Conservation (phyloP, 768 basidiomycete genomes). For the Rhodosporidiobolus sp. region DNA sequence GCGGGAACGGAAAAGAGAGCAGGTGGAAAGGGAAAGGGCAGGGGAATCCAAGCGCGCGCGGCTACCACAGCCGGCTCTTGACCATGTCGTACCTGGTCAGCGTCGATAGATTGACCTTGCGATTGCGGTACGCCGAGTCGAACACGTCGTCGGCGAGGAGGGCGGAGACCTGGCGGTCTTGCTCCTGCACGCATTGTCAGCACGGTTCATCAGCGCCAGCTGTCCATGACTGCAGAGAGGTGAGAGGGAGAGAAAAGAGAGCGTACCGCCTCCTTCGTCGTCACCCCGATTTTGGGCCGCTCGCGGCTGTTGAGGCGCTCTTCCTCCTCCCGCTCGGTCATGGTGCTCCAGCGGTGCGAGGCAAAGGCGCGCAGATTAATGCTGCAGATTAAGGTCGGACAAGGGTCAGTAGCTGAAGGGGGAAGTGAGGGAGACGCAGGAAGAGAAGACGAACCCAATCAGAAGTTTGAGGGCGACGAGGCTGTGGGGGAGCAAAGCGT, state of each 20-base stretch:
- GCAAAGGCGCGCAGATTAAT: conserved; percentile 51
- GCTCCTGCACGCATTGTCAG: neutral
- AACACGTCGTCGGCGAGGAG: conserved; percentile 6
- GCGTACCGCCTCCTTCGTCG: conserved; percentile 40
- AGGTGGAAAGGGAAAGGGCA: too few species aligned
- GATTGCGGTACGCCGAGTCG: conserved; percentile 1
- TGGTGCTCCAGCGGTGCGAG: conserved; percentile 46
- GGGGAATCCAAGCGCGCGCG: too few species aligned
- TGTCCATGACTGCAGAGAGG: neutral
- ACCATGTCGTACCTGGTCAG: conserved; percentile 41
- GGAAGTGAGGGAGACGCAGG: neutral
- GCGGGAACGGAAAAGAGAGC: too few species aligned
- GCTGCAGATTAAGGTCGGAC: conserved; percentile 4
- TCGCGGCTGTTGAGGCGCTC: conserved; percentile 50
- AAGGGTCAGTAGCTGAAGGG: neutral
- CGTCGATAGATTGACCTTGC: conserved; percentile 15
- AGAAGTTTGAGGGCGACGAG: conserved; percentile 70
- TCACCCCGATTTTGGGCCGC: conserved; percentile 48
- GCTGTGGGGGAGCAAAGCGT: conserved; percentile 7
- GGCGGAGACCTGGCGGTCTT: neutral
- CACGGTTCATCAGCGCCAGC: conserved; percentile 39
- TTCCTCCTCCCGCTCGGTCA: conserved; percentile 47
- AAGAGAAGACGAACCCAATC: conserved; percentile 57
- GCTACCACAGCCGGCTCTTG: conserved; percentile 36
- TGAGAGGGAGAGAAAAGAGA: too few species aligned